Percentiles rank a stretch among this genome's conserved stretches.
Conservation (phyloP, 1,284 basidiomycete species). For the Apiotrichum gamsii region DNA sequence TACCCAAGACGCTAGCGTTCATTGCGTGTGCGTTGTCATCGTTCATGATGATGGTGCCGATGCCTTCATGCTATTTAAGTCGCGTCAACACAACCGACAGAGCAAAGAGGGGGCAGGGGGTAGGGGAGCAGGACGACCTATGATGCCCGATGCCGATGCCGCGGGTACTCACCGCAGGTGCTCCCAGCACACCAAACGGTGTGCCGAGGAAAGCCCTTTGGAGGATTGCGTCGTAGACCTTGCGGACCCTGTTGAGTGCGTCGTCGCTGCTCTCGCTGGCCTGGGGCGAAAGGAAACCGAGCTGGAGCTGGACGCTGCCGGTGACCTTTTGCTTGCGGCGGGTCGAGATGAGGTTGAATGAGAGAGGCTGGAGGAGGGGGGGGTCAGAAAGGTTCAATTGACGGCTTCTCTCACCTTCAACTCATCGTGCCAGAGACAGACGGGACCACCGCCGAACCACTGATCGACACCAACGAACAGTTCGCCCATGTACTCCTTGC, state of each 20-base stretch:
- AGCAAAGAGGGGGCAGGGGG: not conserved
- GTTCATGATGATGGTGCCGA: constrained; percentile 62
- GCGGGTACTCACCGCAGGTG: constrained; percentile 63
- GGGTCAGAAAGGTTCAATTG: not conserved
- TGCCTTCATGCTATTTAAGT: constrained; percentile 67
- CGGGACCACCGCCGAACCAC: constrained; percentile 63
- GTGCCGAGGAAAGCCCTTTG: constrained; percentile 57
- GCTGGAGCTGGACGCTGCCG: constrained; percentile 63
- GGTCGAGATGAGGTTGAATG: constrained; percentile 53
- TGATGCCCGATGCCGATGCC: not conserved
- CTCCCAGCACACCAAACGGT: constrained; percentile 49
- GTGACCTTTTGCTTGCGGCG: constrained; percentile 49
- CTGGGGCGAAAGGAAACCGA: constrained; percentile 62
- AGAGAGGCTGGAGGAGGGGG: not conserved
- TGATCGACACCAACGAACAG: constrained; percentile 65
- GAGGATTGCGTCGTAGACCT: constrained; percentile 60
- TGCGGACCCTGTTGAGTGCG: constrained; percentile 22
- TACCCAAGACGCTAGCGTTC: constrained; percentile 1
- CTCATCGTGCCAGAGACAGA: constrained; percentile 33
- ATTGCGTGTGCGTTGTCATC: not conserved
- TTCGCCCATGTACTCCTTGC: constrained; percentile 92
- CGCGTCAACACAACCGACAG: no score
- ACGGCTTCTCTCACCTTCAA: constrained; percentile 28
- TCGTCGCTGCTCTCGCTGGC: constrained; percentile 22
- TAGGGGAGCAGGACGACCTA: not conserved